Evolutionary conservation across 768 basidiomycete genomes (phyloP).

Genomic region (Ramaria sp.): DNA sequence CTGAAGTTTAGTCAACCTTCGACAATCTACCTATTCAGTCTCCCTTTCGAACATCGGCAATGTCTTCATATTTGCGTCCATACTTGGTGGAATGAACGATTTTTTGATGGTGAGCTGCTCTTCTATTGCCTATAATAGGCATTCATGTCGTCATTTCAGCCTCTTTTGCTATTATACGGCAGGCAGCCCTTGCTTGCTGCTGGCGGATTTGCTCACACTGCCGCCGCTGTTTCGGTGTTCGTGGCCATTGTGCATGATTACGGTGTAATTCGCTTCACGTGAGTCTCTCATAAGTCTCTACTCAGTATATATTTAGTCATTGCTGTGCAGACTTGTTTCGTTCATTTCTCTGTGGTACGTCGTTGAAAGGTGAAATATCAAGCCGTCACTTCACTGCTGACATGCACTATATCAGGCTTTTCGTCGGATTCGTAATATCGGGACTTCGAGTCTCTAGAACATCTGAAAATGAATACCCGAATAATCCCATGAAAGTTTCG

Average conservation of each 20-base stretch:
- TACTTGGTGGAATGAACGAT: constrained; percentile 1
- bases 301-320: not conserved
- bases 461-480: constrained; percentile 3
- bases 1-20: not conserved
- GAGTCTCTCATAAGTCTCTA: not conserved
- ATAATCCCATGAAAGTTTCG: constrained; percentile 2
- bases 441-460: constrained; percentile 1
- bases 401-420: not conserved
- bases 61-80: not conserved
- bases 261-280: constrained; percentile 2
- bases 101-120: constrained; percentile 1
- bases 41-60: not conserved
- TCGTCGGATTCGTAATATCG: constrained; percentile 1
- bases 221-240: not conserved
- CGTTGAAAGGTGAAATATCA: not conserved
- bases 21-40: not conserved
- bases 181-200: constrained; percentile 2
- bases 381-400: not conserved
- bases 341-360: constrained; percentile 2
- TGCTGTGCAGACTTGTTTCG: not conserved
- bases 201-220: constrained; percentile 1
- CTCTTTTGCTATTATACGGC: constrained; percentile 3
- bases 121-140: not conserved
- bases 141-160: not conserved
- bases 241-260: not conserved